Conservation (phyloP, 805 yeast genomes). For the Saccharomycopsis guyanensis region DNA sequence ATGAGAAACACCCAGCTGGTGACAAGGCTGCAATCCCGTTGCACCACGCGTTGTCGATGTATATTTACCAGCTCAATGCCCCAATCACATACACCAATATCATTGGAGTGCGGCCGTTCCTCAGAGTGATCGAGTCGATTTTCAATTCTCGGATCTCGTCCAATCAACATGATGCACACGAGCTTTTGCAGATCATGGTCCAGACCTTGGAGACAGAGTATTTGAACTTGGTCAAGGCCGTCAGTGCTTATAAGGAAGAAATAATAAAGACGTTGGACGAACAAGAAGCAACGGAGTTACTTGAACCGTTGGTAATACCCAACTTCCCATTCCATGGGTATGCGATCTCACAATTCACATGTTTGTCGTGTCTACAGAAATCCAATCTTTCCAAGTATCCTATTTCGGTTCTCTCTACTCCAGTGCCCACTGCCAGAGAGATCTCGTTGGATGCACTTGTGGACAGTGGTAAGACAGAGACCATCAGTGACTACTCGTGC, state of each 20-base stretch:
- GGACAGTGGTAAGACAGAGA: conserved; percentile 50
- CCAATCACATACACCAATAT: conserved; percentile 46
- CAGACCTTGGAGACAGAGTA: conserved; percentile 72
- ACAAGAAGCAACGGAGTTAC: conserved; percentile 16
- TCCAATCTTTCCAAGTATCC: conserved; percentile 51
- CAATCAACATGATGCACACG: conserved; percentile 94
- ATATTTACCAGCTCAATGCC: conserved; percentile 53
- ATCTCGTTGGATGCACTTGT: conserved; percentile 49
- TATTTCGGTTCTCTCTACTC: conserved; percentile 52
- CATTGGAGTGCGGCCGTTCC: conserved; percentile 70
- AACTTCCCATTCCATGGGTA: conserved; percentile 70
- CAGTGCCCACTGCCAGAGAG: conserved; percentile 54
- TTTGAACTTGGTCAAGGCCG: conserved; percentile 27
- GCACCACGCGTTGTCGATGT: conserved; percentile 48
- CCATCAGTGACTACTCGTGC: conserved; percentile 77
- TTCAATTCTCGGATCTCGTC: conserved; percentile 69
- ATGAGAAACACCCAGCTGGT: neutral
- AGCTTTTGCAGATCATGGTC: conserved; percentile 69
- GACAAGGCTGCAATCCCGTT: conserved; percentile 32
- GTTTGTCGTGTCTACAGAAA: conserved; percentile 63
- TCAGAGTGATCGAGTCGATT: conserved; percentile 63
- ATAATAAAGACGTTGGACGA: conserved; percentile 24
- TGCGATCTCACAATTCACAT: conserved; percentile 57
- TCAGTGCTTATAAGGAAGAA: conserved; percentile 23
- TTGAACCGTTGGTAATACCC: conserved; percentile 33